Evolutionary conservation across 148 eudicot genomes (phyloP).

Genomic region (Dianthus caryophyllus): DNA sequence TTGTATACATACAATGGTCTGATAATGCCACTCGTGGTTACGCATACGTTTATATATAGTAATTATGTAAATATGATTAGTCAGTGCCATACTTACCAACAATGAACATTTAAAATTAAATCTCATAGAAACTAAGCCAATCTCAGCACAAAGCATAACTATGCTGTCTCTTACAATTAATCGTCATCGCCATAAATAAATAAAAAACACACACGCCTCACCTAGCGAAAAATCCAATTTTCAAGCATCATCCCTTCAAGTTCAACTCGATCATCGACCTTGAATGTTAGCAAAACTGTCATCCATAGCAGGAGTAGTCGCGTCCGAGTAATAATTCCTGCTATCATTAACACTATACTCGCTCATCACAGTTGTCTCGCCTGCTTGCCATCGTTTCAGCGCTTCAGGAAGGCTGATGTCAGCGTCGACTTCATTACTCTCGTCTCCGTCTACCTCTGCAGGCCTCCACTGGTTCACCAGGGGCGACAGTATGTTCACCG

Average conservation of each 20-base stretch:
- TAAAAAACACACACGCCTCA: not conserved
- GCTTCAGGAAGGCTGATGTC: constrained; percentile 41
- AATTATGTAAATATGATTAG: too few relatives aligned
- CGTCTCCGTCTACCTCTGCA: constrained; percentile 14
- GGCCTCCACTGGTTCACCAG: constrained; percentile 62
- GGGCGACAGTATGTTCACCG: constrained; percentile 48
- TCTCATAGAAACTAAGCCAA: not conserved
- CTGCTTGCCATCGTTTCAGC: constrained; percentile 44
- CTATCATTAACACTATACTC: constrained; percentile 11
- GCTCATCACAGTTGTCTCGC: constrained; percentile 27
- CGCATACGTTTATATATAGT: too few relatives aligned
- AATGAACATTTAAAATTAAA: not conserved
- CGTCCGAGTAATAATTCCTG: constrained; percentile 16
- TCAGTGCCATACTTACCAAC: too few relatives aligned
- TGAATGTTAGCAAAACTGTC: constrained; percentile 24
- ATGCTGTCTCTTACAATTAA: not conserved
- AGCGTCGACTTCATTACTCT: constrained; percentile 14
- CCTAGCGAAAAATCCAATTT: not conserved
- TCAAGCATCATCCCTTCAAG: not conserved
- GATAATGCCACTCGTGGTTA: too few relatives aligned
- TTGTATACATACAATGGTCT: too few relatives aligned
- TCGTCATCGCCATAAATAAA: not conserved
- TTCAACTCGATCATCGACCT: constrained; percentile 23
- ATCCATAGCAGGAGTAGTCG: constrained; percentile 23
- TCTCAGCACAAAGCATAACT: not conserved